Base-by-base conservation (phyloP, 345 rosid genomes). In the Corchorus capsularis region DNA sequence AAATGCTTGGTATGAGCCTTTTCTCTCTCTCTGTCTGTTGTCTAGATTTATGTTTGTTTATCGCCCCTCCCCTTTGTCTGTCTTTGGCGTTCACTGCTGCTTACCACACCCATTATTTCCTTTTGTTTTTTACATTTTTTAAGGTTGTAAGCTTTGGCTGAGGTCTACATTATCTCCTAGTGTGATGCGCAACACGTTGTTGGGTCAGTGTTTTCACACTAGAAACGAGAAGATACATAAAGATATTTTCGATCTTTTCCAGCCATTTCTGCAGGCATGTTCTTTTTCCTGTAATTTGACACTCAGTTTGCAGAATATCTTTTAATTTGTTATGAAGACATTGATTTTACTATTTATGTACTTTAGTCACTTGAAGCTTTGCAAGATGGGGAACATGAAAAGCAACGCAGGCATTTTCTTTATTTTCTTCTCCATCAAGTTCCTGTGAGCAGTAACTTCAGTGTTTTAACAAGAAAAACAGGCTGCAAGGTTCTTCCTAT, bases 201-300 rank as follows among this genome's bases (percentile, higher is more conserved):
- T 96, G 86, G 98, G 99, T 80, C 99, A 96, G 72, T 96, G 98
- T 92, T 96, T 96, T 83, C 99, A 96, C 76, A 92, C 97, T 62
- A 87, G 83, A 82, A 86, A 79, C 73, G 99, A 96, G 89, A 93
- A 93, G 85, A 91, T 87, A 72, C 99, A 96, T 83, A 93, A 90
- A 88, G 99, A 90, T 78, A 96, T 96, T 80, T 92, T 96, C 84
- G 99, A 96, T 81, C 96, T 93, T 77, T 92, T 96, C 81, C 93
- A 78, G 83, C 99, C 98, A 37, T 84, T 93, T 75, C 80, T 96
- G 78, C 97, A 96, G 99, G 99, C 86, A 89, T 75, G 89, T 80
- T 72, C 8, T 71, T 46, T 27, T 37, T 77, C 72, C 13, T 59
- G 5, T 49, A 45, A 32, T n/a, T 47, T 13, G 59, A 49, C 62